Evolutionary conservation across 2,329 filamentous ascomycete genomes (phyloP), one percentile per base, ranked within the genome.

Genomic region (Fusarium tanahbumbuense): DNA sequence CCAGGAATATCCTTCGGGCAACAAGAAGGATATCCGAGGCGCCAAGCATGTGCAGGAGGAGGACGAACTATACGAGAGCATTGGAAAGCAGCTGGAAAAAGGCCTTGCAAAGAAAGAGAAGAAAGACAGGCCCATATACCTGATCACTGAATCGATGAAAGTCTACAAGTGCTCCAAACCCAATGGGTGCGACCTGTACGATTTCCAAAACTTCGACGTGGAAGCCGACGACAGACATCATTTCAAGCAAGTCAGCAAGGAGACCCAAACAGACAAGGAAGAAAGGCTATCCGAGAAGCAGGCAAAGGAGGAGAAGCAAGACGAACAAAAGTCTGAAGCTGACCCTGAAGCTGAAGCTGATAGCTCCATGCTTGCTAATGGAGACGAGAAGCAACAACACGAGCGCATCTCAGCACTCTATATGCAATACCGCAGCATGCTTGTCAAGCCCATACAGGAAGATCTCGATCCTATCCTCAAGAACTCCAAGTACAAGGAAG

Each of bases 401-500:
- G 25, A 28, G 50, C 32, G 66, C 10, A 44, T 69, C 23, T 44
- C 37, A 20, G 20, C 41, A 20, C 66, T 69, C 18, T 69, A 69
- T 23, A 69, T 69, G 60, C 54, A 69, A 52, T 70, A 69, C 50
- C 66, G 66, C 28, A n/a, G 16, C 28, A 56, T 69, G 55, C 42
- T 69, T 9, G 66, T 50, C 37, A 12, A 46, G 22, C 7, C 46
- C 9, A 70, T 69, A 15, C 66, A 41, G 25, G 28, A 32, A 18
- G 30, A 70, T 16, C 66, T 69, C 46, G 66, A 69, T 37, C 62
- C 62, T 27, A 25, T 69, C 22, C 56, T 69, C 42, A 62, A 47
- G 32, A 28, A 49, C 20, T 28, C 53, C 15, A 22, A 62, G 28
- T 50, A 48, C 22, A 15, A 57, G 4, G 44, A 34, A 32, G 37